Percentiles rank a stretch among this genome's conserved stretches.
phyloP scores from a whole-genome alignment of 345 rosid genomes.

The Lumnitzera racemosa region DNA sequence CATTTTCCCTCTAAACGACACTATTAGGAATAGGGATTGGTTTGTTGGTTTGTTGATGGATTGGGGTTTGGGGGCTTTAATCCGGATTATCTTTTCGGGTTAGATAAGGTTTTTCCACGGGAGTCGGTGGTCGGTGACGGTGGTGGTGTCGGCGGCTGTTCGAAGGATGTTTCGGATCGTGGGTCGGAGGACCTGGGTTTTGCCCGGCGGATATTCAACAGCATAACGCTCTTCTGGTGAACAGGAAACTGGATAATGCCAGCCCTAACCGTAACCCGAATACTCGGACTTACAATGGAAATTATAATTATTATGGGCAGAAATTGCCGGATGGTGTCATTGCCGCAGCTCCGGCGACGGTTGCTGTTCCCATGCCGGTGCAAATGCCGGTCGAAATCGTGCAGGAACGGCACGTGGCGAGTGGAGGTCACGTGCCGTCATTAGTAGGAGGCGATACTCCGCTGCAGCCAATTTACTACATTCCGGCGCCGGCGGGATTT shows the following conservation, averaged over 20 bases:
- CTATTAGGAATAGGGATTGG: constrained; percentile 46
- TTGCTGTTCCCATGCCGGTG: constrained; percentile 27
- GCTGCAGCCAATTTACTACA: constrained; percentile 30
- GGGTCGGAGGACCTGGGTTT: constrained; percentile 37
- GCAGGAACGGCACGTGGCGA: constrained; percentile 27
- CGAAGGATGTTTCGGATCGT: constrained; percentile 31
- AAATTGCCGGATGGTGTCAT: constrained; percentile 15
- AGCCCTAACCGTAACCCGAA: constrained; percentile 6
- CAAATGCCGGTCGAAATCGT: constrained; percentile 25
- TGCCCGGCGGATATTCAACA: constrained; percentile 28
- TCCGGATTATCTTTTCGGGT: constrained; percentile 44
- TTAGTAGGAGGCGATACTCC: constrained; percentile 16
- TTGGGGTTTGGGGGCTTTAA: constrained; percentile 19
- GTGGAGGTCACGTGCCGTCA: constrained; percentile 12
- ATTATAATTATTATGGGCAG: constrained; percentile 21
- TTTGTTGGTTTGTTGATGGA: constrained; percentile 57
- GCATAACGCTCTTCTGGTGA: constrained; percentile 10
- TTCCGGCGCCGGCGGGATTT: constrained; percentile 22
- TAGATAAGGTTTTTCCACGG: constrained; percentile 36
- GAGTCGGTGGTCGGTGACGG: constrained; percentile 14
- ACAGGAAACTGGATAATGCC: no score
- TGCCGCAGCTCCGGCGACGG: constrained; percentile 14
- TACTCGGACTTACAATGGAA: constrained; percentile 15
- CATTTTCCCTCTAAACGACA: constrained; percentile 31
- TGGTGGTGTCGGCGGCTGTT: constrained; percentile 24